Evolutionary conservation across 1,284 basidiomycete genomes (phyloP), one percentile per base, ranked within the genome.

Genomic region (Pseudomicrostroma phylloplanum): DNA sequence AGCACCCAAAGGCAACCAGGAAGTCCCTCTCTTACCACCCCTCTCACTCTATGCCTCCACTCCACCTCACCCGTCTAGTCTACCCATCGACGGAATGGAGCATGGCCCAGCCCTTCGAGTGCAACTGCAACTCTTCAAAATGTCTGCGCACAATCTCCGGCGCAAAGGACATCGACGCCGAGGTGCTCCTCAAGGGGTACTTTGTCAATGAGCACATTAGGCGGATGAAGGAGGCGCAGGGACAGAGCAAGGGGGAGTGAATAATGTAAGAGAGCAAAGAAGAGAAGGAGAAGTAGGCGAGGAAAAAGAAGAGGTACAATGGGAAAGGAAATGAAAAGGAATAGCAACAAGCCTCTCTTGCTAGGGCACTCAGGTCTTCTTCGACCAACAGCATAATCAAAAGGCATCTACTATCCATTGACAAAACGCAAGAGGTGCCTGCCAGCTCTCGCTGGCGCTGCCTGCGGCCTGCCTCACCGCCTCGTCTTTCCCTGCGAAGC

Each of bases 1-100:
- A 21, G 15, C 17, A 30, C 9, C 23, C 41, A 13, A 13, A 23
- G 17, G 43, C 9, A 30, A 51, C 23, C 8, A 25, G 26, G 13
- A 21, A 36, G 36, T 6, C 7, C 6, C 7, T 8, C 30, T 40
- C 21, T 19, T 39, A 7, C 23, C 6, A 13, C 21, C 23, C 25
- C 23, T 26, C 41, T 15, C 17, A 21, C 41, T 23, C 39, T 15
- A 9, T 54, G 6, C 51, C 48, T 56, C 40, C 17, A 2, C 40
- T 19, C 49, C n/a, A 30, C 41, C 42, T 7, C 26, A 36, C 26
- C 7, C 23, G 13, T 4, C 19, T 60, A 74, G 73, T 77, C 67
- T 77, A 77, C 57, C 75, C 75, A 23, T 68, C 65, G 19, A 76
- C 75, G 8, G 75, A 77, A 58, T 77, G 73, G 73, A 40, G 65